A percentile compares a stretch with the other conserved stretches of the same genome.
phyloP scores from a whole-genome alignment of 2,329 filamentous ascomycete species.

The Zymoseptoria tritici region DNA sequence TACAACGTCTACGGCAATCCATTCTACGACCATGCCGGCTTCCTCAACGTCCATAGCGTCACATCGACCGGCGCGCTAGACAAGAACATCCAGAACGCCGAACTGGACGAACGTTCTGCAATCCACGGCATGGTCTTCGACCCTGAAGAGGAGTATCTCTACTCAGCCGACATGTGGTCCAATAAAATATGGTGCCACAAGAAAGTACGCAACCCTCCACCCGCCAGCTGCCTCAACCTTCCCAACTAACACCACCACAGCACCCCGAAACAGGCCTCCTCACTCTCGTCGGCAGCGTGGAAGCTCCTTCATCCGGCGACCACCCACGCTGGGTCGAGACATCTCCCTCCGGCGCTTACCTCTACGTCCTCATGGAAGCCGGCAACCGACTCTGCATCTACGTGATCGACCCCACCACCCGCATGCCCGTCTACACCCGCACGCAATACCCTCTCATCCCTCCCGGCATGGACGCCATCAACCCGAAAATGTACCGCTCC shows the following conservation, averaged over 20 bases:
- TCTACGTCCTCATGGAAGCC: slow-evolving; percentile 86
- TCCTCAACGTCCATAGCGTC: slow-evolving; percentile 68
- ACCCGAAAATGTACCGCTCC: slow-evolving; percentile 67
- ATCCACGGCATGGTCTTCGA: slow-evolving; percentile 82
- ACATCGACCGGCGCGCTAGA: slow-evolving; percentile 50
- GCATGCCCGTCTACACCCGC: slow-evolving; percentile 70
- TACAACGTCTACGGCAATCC: slow-evolving; percentile 84
- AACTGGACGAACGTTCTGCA: slow-evolving; percentile 61
- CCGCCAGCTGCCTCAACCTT: neutral
- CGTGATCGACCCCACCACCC: slow-evolving; percentile 64
- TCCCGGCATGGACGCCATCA: slow-evolving; percentile 50
- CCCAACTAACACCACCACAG: slow-evolving; percentile 13
- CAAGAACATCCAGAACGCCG: slow-evolving; percentile 63
- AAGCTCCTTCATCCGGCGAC: slow-evolving; percentile 63
- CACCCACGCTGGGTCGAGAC: slow-evolving; percentile 86
- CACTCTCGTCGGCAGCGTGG: slow-evolving; percentile 62
- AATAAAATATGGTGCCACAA: slow-evolving; percentile 82
- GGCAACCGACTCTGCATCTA: slow-evolving; percentile 79
- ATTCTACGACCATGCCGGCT: slow-evolving; percentile 79
- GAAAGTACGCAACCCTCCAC: slow-evolving; percentile 38
- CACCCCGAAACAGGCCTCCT: slow-evolving; percentile 53
- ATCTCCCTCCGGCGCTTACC: slow-evolving; percentile 66
- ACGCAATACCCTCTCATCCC: slow-evolving; percentile 73
- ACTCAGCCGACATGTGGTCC: slow-evolving; percentile 68
- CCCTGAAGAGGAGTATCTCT: slow-evolving; percentile 64